Evolutionary conservation across 257 asterid genomes (phyloP), one percentile per base, ranked within the genome.

Genomic region (Salvia hispanica): DNA sequence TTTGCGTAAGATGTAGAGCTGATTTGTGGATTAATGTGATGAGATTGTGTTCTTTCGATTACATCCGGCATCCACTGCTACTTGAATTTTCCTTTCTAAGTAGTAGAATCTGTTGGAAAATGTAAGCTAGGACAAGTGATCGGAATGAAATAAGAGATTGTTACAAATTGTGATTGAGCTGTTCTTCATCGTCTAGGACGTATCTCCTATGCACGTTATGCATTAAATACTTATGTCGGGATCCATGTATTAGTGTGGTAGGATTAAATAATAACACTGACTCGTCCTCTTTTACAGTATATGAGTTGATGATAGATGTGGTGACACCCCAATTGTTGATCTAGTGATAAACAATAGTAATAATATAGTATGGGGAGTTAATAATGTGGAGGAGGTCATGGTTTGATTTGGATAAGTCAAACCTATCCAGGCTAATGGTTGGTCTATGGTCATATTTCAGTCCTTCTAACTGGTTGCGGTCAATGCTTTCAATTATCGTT

Each of bases 41-140:
- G 3, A 39, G 16, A 52, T 18, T 42, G 13, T 43, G 21, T 7
- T 47, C 14, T 44, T 45, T 7, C 62, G 34, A 61, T 53, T 16
- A 25, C 25, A 67, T 60, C 14, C 15, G 6, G 7, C 40, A 10
- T 3, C 14, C 9, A 16, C 39, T 72, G 9, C 25, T 67, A 33
- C 48, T 55, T 39, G 40, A 3, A n/a, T 5, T 47, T 52, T 53
- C 21, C 7, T 31, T 9, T 62, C 6, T 15, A n/a, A 9, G 55
- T 18, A 14, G 1, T 39, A 21, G 55, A 36, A 66, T 2, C 47
- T 51, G 34, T 53, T 37, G 40, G 55, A 39, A 37, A 36, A 52
- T 42, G n/a, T 66, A 52, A 0, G 33, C 21, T 51, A 36, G 61
- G 39, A 51, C 70, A 66, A 42, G 71, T 25, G 28, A 34, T 67